A percentile compares a stretch with the other conserved stretches of the same genome.
phyloP scores from a whole-genome alignment of 495 filamentous ascomycete species.

The Elaphomyces granulatus region DNA sequence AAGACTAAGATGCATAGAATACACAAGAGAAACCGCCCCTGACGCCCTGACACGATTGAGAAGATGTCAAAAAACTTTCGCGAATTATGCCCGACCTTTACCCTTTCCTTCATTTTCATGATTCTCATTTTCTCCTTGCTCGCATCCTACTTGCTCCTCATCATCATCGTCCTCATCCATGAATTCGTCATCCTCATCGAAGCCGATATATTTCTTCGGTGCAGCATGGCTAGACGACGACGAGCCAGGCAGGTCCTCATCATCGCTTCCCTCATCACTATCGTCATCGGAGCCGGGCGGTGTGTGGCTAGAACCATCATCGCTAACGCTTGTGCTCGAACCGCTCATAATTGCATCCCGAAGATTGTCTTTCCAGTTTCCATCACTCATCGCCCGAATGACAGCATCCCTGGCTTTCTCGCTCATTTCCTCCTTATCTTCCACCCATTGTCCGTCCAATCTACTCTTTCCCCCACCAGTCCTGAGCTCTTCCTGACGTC shows the following conservation, averaged over 20 bases:
- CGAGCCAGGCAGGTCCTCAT: constrained; percentile 18
- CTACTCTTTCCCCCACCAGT: constrained; percentile 50
- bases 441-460: constrained; percentile 83
- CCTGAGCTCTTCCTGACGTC: constrained; percentile 63
- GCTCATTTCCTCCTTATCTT: constrained; percentile 73
- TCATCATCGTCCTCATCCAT: constrained; percentile 61
- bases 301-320: constrained; percentile 25
- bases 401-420: constrained; percentile 79
- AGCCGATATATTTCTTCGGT: constrained; percentile 54
- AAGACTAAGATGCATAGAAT: no score
- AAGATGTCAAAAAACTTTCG: no score
- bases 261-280: constrained; percentile 31
- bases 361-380: constrained; percentile 36
- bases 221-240: constrained; percentile 18
- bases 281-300: constrained; percentile 33
- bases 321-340: constrained; percentile 38
- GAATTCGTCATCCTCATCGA: constrained; percentile 84
- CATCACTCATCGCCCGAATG: constrained; percentile 54
- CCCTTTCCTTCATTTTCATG: constrained; percentile 23
- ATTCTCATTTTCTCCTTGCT: constrained; percentile 4
- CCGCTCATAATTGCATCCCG: constrained; percentile 28
- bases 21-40: no score
- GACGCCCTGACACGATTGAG: no score
- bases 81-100: constrained; percentile 23
- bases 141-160: no score